Base-by-base conservation (phyloP, 805 yeast genomes). In the Nakazawaea sp. region DNA sequence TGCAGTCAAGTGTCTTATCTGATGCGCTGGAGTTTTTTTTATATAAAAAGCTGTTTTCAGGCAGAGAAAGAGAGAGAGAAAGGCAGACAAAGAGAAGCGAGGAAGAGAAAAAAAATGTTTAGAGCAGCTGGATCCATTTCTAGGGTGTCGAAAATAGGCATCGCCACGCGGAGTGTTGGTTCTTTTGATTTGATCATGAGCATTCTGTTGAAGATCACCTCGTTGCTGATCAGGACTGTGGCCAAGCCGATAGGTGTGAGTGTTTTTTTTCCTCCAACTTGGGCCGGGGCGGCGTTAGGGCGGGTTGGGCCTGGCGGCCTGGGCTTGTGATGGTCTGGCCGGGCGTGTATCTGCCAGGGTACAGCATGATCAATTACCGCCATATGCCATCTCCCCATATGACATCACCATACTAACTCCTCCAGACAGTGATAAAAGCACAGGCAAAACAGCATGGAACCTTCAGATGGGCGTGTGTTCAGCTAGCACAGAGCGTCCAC, bases 181-280 rank as follows among this genome's bases (percentile, higher is more conserved):
- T 26, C 35, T 5, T 30, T 36, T 20, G 40, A 36, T 31, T 32
- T 32, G 25, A 82, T 84, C 92, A 83, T 90, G 61, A 75, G 82
- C 18, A 70, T 85, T 26, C 87, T 89, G 8, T 66, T 84, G 33
- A 85, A 85, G 53, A 60, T 85, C 46, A 75, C 86, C 9, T 71
- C 89, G 18, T 68, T 85, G 37, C 66, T 83, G 37, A 73, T 84
- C 5, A 59, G 89, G 44, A 85, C 90, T 26, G 63, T 85, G 30
- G 81, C 94, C 26, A 84, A 81, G 53, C 95, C 95, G 1, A 68
- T 85, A 21, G 86, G 90, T 3, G 69, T 63, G 46, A 36, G 68
- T 56, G 21, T 9, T 28, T 13, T n/a, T n/a, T n/a, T n/a, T n/a
- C n/a, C n/a, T n/a, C n/a, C n/a, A n/a, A n/a, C n/a, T n/a, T n/a